A percentile compares a stretch with the other conserved stretches of the same genome.
Conservation (phyloP, 352 stramenopile species). For the Globisporangium okanoganense region DNA sequence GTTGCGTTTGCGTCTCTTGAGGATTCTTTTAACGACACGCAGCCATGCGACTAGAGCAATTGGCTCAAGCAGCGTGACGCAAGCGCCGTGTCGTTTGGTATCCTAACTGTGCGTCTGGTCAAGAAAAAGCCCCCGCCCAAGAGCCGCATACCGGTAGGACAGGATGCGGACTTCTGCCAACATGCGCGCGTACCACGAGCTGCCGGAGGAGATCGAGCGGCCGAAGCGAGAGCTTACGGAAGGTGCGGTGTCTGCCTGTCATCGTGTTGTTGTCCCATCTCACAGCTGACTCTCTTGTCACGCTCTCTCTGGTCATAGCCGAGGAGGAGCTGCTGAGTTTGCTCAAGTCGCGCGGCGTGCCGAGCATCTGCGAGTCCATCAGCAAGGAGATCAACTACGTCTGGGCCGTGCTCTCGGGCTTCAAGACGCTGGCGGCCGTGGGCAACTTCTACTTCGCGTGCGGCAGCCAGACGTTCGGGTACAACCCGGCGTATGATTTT, state of each 20-base stretch:
- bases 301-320: constrained; percentile 23
- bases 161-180: constrained; percentile 2
- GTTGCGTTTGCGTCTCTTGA: background rate
- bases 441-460: constrained; percentile 81
- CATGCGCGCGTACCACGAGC: constrained; percentile 28
- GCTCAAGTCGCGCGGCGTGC: constrained; percentile 57
- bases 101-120: background rate
- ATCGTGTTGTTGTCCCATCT: background rate
- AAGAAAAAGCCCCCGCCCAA: background rate
- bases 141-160: background rate
- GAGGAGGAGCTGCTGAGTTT: constrained; percentile 62
- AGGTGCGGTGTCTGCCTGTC: constrained; percentile 14
- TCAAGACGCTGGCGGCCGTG: constrained; percentile 60
- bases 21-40: background rate
- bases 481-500: constrained; percentile 66
- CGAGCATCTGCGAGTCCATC: constrained; percentile 67
- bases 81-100: background rate
- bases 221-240: constrained; percentile 30
- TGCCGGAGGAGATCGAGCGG: constrained; percentile 11
- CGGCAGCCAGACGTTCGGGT: constrained; percentile 53
- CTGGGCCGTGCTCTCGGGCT: constrained; percentile 66
- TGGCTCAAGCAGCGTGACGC: background rate
- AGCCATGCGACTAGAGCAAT: constrained; percentile 9
- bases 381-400: constrained; percentile 76
- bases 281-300: background rate